Base-by-base conservation (phyloP, 225 moss, liverwort and hornwort genomes). In the Thuidium tamariscinum region DNA sequence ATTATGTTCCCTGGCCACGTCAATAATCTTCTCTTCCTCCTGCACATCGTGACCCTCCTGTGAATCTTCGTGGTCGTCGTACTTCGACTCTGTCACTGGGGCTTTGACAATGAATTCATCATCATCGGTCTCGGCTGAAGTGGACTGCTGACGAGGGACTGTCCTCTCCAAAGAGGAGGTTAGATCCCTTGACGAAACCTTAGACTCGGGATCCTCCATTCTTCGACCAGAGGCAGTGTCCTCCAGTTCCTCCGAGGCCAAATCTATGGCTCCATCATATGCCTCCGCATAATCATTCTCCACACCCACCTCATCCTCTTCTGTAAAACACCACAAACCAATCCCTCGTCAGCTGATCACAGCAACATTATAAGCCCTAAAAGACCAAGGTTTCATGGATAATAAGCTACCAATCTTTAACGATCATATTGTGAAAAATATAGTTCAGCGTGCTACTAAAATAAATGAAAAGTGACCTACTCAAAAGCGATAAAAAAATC, bases 261-360 rank as follows among this genome's bases (percentile, higher is more conserved):
- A 79, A 63, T 78, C 87, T 37, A 52, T 59, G 80, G 81, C 90
- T 77, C 81, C 70, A 74, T 84, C 87, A 72, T 90, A 56, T 39
- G 90, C 89, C 70, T 93, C 91, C 74, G 89, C 89, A 86, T 89
- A 88, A 64, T 88, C 83, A 44, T 88, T 81, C 61, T 86, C 88
- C 22, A 67, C 71, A 83, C 69, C 90, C 42, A 72, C 73, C 68
- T 89, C 83, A 46, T 83, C 87, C 66, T 81, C 91, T 48, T 74
- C 88, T 88, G 86, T 79, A 71, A 82, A 78, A 64, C 84, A 86
- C 39, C 77, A 82, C 65, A 82, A 83, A 44, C 16, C 67, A 82
- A 82, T 42, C 70, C 69, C 83, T 74, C 56, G 68, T 80, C 73
- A 89, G 56, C 68, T 83, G 74, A 60, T 74, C 86, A 56, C 37